phyloP scores from a whole-genome alignment of 129 eudicot genomes.

The Gnaphalium uliginosum region DNA sequence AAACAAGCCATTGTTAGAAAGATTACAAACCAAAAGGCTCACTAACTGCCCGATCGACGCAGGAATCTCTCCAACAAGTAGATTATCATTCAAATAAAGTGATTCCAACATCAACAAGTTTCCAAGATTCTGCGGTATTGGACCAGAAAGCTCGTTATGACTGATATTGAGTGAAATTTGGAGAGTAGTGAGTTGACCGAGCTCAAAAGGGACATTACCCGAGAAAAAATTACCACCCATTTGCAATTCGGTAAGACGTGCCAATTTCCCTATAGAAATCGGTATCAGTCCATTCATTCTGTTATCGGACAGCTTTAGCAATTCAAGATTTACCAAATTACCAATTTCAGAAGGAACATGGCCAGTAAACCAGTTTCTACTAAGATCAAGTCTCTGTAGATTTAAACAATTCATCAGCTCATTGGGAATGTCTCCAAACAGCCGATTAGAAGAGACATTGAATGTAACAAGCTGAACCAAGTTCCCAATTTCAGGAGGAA shows the following conservation, averaged over 20 bases:
- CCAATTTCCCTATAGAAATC: slow-evolving; percentile 57
- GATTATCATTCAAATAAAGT: slow-evolving; percentile 70
- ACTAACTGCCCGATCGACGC: slow-evolving; percentile 53
- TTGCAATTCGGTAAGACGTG: slow-evolving; percentile 77
- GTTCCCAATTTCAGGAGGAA: slow-evolving; percentile 78
- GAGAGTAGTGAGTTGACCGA: slow-evolving; percentile 68
- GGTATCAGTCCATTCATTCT: slow-evolving; percentile 63
- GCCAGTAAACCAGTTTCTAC: slow-evolving; percentile 71
- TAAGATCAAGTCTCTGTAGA: slow-evolving; percentile 87
- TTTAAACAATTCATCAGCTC: slow-evolving; percentile 65
- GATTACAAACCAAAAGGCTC: slow-evolving; percentile 73
- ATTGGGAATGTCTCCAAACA: slow-evolving; percentile 64
- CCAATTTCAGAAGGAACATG: slow-evolving; percentile 63
- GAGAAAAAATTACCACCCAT: slow-evolving; percentile 90
- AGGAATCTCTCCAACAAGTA: slow-evolving; percentile 77
- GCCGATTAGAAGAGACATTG: slow-evolving; percentile 72
- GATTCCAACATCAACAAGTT: slow-evolving; percentile 77
- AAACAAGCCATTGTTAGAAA: slow-evolving; percentile 66
- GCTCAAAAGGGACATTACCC: slow-evolving; percentile 68
- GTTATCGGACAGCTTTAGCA: slow-evolving; percentile 85
- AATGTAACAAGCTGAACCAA: slow-evolving; percentile 70
- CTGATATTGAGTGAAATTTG: slow-evolving; percentile 86
- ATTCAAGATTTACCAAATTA: slow-evolving; percentile 64
- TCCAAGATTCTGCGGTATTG: slow-evolving; percentile 76
- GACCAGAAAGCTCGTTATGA: slow-evolving; percentile 74